phyloP scores from a whole-genome alignment of 139 green algal species.

The Tetradesmus lagerheimii region DNA sequence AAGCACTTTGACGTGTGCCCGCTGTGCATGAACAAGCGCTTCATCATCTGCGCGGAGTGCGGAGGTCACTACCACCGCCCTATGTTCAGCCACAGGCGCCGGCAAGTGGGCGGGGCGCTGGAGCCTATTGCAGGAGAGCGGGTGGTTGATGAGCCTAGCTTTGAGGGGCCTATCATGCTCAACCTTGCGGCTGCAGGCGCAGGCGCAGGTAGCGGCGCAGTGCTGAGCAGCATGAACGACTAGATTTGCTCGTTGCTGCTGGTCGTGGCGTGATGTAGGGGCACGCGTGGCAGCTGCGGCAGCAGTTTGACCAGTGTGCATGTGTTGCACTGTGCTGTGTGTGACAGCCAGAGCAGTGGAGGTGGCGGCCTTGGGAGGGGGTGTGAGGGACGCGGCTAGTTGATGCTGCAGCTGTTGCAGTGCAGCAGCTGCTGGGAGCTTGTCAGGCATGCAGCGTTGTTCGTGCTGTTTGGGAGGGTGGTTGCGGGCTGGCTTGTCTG shows the following conservation, averaged over 20 bases:
- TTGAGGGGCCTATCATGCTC: constrained; percentile 29
- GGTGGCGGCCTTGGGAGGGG: too few species aligned
- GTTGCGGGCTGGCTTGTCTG: neutral
- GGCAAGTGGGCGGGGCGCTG: constrained; percentile 27
- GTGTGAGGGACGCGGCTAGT: neutral
- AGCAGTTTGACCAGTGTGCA: too few species aligned
- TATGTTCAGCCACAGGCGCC: constrained; percentile 56
- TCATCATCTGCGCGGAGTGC: constrained; percentile 64
- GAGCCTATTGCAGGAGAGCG: constrained; percentile 14
- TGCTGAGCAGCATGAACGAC: constrained; percentile 38
- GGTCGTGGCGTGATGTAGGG: too few species aligned
- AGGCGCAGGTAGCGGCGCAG: neutral
- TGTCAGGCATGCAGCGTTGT: too few species aligned
- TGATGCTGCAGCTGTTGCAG: neutral
- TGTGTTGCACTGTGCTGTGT: too few species aligned
- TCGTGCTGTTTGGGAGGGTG: neutral
- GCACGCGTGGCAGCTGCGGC: neutral
- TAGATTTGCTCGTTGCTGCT: neutral
- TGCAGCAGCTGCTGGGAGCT: too few species aligned
- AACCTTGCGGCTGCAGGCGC: constrained; percentile 18
- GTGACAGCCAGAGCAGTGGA: too few species aligned
- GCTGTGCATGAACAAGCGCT: constrained; percentile 67
- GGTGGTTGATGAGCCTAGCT: too few species aligned
- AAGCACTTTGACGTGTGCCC: constrained; percentile 61
- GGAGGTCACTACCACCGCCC: constrained; percentile 57